phyloP scores from a whole-genome alignment of 2,329 filamentous ascomycete genomes.

The Truncatella angustata region DNA sequence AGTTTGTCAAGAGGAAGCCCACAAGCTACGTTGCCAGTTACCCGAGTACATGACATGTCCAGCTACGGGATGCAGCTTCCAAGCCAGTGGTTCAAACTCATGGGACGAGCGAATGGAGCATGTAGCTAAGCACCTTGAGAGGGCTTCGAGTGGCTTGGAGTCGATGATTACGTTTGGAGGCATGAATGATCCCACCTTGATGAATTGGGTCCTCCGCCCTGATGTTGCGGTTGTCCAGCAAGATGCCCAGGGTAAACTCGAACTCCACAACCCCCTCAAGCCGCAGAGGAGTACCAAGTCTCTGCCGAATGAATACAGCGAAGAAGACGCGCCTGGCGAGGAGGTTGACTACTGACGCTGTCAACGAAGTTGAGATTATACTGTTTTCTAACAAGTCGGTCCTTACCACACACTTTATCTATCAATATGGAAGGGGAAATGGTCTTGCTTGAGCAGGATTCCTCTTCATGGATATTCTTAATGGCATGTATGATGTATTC shows the following conservation, averaged over 20 bases:
- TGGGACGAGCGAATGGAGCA: slow-evolving; percentile 91
- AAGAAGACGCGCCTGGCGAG: slow-evolving; percentile 28
- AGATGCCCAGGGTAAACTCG: slow-evolving; percentile 23
- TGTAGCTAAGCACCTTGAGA: slow-evolving; percentile 76
- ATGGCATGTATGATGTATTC: neutral
- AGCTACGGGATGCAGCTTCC: slow-evolving; percentile 53
- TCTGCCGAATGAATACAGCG: neutral
- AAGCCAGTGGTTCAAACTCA: slow-evolving; percentile 60
- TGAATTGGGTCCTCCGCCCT: slow-evolving; percentile 27
- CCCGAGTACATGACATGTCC: slow-evolving; percentile 63
- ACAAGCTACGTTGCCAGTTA: slow-evolving; percentile 55
- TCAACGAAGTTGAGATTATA: neutral
- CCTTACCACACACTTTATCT: no score
- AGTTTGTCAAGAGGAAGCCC: slow-evolving; percentile 56
- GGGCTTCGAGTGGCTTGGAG: slow-evolving; percentile 35
- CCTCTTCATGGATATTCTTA: neutral
- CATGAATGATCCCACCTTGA: slow-evolving; percentile 23
- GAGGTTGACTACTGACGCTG: slow-evolving; percentile 20
- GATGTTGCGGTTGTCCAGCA: slow-evolving; percentile 26
- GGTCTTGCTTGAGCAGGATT: neutral
- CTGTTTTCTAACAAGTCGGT: no score
- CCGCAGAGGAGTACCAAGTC: slow-evolving; percentile 15
- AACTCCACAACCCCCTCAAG: slow-evolving; percentile 28
- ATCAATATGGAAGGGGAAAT: neutral
- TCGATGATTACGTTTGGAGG: slow-evolving; percentile 24